Percentiles rank a stretch among this genome's conserved stretches.
Evolutionary conservation across 2,329 filamentous ascomycete species (phyloP).

Genomic region (Exserohilum turcica): DNA sequence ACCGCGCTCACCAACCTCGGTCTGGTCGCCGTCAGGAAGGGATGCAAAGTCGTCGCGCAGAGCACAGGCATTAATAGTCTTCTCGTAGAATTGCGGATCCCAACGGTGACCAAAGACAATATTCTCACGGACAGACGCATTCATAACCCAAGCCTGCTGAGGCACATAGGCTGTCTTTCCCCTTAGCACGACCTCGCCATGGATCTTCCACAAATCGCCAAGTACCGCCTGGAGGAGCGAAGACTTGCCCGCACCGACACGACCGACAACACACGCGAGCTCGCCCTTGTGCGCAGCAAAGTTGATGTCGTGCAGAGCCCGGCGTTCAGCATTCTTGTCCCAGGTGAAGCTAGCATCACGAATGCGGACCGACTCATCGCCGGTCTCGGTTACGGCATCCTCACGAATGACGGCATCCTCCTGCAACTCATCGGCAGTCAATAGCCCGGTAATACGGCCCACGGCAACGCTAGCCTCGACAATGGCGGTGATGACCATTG

Average conservation of each 20-base stretch:
- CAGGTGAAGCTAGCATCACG: constrained; percentile 90
- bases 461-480: constrained; percentile 96
- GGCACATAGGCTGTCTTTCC: constrained; percentile 89
- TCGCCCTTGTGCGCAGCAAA: constrained; percentile 92
- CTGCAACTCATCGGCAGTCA: constrained; percentile 89
- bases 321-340: constrained; percentile 76
- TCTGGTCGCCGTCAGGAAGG: constrained; percentile 93
- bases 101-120: constrained; percentile 95
- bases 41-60: constrained; percentile 88
- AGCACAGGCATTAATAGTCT: constrained; percentile 89
- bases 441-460: constrained; percentile 79
- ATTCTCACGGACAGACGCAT: constrained; percentile 95
- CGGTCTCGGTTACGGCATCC: constrained; percentile 72
- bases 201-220: constrained; percentile 88
- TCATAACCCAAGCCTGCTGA: constrained; percentile 95
- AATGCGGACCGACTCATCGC: constrained; percentile 85
- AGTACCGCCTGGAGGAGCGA: constrained; percentile 87
- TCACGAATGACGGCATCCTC: constrained; percentile 75
- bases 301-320: constrained; percentile 79
- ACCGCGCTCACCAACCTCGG: constrained; percentile 92
- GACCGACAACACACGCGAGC: constrained; percentile 87
- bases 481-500: constrained; percentile 97
- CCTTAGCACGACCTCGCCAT: constrained; percentile 80
- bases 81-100: constrained; percentile 92
- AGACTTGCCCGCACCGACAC: constrained; percentile 94